Percentiles rank a stretch among this genome's conserved stretches.
Conservation (phyloP, 163 green algal species). For the Scenedesmus sp. region DNA sequence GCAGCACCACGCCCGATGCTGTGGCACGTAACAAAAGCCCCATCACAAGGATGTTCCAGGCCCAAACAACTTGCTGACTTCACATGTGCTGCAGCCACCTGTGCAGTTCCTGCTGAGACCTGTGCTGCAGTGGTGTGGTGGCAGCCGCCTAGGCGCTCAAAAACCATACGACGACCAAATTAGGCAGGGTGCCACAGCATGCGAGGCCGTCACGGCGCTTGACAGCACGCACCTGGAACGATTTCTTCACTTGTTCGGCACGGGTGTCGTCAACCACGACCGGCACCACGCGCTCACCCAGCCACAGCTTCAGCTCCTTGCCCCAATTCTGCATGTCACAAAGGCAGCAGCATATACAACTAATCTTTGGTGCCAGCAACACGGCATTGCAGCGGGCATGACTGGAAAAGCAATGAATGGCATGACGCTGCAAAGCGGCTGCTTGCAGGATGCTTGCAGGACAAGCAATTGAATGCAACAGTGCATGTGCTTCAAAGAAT, state of each 20-base stretch:
- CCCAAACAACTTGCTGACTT: too few relatives aligned
- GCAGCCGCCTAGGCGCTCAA: background rate
- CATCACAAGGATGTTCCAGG: too few relatives aligned
- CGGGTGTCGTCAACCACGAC: constrained; percentile 68
- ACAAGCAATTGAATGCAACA: background rate
- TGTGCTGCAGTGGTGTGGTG: too few relatives aligned
- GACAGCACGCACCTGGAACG: constrained; percentile 17
- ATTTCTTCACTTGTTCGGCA: constrained; percentile 29
- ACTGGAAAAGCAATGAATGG: background rate
- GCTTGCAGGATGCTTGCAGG: background rate
- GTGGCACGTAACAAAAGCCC: too few relatives aligned
- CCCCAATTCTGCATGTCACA: constrained; percentile 62
- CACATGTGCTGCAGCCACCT: too few relatives aligned
- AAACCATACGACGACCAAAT: background rate
- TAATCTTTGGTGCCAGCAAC: background rate
- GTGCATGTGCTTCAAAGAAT: too few relatives aligned
- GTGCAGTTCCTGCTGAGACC: too few relatives aligned
- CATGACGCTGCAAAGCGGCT: too few relatives aligned
- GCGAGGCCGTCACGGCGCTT: background rate
- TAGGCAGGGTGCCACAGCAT: background rate
- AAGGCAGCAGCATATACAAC: background rate
- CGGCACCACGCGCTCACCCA: constrained; percentile 60
- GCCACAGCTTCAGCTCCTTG: constrained; percentile 63
- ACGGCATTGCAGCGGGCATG: background rate
- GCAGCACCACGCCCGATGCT: too few relatives aligned